Evolutionary conservation across 192 early-diverging fungal species (phyloP), one percentile per base, ranked within the genome.

Genomic region (Rhizoclosmatium sp.): DNA sequence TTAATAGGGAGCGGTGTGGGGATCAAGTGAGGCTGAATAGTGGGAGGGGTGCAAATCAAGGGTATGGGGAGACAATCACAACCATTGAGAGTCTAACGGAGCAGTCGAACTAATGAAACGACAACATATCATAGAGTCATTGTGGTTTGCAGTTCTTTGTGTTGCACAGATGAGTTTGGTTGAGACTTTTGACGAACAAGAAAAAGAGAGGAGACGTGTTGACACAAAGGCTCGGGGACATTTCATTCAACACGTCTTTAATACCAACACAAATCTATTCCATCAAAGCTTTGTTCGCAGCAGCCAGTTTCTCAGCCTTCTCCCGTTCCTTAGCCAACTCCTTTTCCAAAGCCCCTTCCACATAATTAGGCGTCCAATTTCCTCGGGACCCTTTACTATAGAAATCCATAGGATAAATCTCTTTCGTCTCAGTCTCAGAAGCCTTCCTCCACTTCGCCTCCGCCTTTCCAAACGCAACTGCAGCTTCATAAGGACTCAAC

Each of bases 341-440:
- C 19, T 69, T 69, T 47, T 69, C 67, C 44, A 69, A 47, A 3
- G 67, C 67, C 10, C 67, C 67, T 40, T 69, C 67, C 39, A 64
- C 91, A 79, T 96, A 93, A 81, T 99, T 99, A 41, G 94, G 94
- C 3, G 97, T 97, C 96, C 96, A 97, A 1, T 94, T 91, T 1
- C 97, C 97, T 42, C 95, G 83, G 60, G 92, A 93, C 64, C 96
- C 94, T 80, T 92, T 92, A 0, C 96, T 90, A 82, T 98, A 99
- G 84, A 96, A 99, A 80, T 99, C 98, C 97, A 98, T 99, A 54
- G 98, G 98, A 83, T 99, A 99, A 5, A 89, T 84, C 61, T 44
- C 58, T 49, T 80, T 59, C 12, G n/a, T 31, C 12, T 79, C 44
- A 58, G 16, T 31, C 21, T 77, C 59, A 19, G 5, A 5, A 4